Percentiles rank a stretch among this genome's conserved stretches.
These are phyloP conservation scores for Isatis lusitanica DNA, from an alignment of 441 rosid species.

Conservation along the genomic window DNA sequence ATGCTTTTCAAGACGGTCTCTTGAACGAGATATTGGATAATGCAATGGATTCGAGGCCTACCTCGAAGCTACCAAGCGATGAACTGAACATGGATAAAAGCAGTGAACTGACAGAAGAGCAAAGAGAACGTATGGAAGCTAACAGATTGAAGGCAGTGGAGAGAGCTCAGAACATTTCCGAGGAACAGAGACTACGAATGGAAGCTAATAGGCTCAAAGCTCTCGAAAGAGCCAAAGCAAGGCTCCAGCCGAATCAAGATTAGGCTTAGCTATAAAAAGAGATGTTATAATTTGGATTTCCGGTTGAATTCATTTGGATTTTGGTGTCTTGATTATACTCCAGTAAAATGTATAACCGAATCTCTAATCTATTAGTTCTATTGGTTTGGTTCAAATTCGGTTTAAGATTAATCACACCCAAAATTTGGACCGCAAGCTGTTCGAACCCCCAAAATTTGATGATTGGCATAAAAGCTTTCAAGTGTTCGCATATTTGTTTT, in stretches of 20 bases:
- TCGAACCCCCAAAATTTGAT: too few relatives aligned
- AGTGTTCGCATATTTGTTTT: too few relatives aligned
- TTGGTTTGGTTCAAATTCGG: conserved; percentile 10
- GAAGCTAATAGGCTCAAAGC: conserved; percentile 89
- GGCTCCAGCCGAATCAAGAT: conserved; percentile 29
- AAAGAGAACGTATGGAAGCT: conserved; percentile 78
- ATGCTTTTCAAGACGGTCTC: conserved; percentile 31
- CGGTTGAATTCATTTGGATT: neutral
- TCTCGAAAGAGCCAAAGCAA: conserved; percentile 79
- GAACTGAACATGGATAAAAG: conserved; percentile 29
- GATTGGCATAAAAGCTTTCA: too few relatives aligned
- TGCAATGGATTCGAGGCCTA: conserved; percentile 12
- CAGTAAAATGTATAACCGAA: neutral
- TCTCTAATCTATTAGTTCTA: neutral
- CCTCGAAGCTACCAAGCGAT: conserved; percentile 23
- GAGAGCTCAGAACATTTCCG: conserved; percentile 68
- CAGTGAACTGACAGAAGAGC: conserved; percentile 61
- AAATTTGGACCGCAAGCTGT: too few relatives aligned
- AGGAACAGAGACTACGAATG: conserved; percentile 82
- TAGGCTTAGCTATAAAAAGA: neutral
- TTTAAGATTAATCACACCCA: neutral
- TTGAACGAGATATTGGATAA: conserved; percentile 33
- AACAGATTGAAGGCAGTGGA: conserved; percentile 77
- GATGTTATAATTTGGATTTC: neutral
- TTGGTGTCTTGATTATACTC: neutral